Evolutionary conservation across 805 yeast species (phyloP).

Genomic region (Candida anglica): DNA sequence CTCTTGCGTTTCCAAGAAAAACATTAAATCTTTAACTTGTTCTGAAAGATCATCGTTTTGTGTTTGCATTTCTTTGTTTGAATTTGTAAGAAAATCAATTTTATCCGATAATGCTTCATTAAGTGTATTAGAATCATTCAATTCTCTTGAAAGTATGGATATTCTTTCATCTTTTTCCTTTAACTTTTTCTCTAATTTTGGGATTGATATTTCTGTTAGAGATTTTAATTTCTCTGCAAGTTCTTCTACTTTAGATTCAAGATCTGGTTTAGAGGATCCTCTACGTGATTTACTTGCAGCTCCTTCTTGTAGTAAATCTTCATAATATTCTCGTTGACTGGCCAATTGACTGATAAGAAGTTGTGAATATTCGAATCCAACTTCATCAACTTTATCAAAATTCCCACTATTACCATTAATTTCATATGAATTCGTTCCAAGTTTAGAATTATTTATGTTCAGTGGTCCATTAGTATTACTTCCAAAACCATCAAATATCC

Average conservation of each 20-base stretch:
- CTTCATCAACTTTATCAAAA: conserved; percentile 46
- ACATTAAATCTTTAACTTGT: conserved; percentile 76
- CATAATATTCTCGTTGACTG: conserved; percentile 82
- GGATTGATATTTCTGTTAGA: conserved; percentile 25
- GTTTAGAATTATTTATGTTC: conserved; percentile 4
- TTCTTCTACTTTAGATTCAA: conserved; percentile 27
- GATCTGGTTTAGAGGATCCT: conserved; percentile 13
- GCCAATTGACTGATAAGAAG: conserved; percentile 76
- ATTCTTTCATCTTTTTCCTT: conserved; percentile 25
- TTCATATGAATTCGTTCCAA: conserved; percentile 7
- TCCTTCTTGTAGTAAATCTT: conserved; percentile 33
- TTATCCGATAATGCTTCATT: conserved; percentile 38
- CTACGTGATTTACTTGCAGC: conserved; percentile 15
- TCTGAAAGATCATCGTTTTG: conserved; percentile 52
- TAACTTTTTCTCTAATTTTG: conserved; percentile 29
- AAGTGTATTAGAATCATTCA: conserved; percentile 26
- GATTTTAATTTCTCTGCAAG: conserved; percentile 17
- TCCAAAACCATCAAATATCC: conserved; percentile 4
- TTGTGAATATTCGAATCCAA: conserved; percentile 76
- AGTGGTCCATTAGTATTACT: conserved; percentile 1
- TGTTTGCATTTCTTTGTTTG: conserved; percentile 21
- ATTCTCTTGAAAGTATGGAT: conserved; percentile 23
- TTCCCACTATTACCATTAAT: conserved; percentile 8
- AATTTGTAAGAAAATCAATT: conserved; percentile 28
- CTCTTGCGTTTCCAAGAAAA: conserved; percentile 67